These are phyloP conservation scores for Hypoxylon fragiforme DNA, from an alignment of 495 filamentous ascomycete species.

Conservation along the genomic window DNA sequence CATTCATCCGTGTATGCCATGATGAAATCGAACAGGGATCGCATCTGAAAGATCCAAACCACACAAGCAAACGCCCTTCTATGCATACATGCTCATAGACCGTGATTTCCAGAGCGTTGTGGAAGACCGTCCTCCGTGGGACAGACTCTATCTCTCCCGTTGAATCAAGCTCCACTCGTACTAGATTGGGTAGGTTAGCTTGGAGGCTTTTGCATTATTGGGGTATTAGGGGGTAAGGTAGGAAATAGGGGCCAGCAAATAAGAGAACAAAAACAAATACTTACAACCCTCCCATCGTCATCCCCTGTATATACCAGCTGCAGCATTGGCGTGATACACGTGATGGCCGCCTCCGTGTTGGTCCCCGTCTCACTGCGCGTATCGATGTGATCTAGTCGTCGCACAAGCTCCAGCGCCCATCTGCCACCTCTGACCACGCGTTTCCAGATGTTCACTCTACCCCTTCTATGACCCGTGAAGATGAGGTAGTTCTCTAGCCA, in stretches of 20 bases:
- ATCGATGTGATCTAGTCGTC: constrained; percentile 83
- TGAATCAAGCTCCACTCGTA: constrained; percentile 92
- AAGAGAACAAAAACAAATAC: too few relatives aligned
- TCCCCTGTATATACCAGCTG: constrained; percentile 90
- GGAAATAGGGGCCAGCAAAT: background rate
- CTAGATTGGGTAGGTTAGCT: constrained; percentile 48
- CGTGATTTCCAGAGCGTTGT: constrained; percentile 6
- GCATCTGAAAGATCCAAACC: too few relatives aligned
- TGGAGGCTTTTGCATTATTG: background rate
- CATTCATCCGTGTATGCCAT: too few relatives aligned
- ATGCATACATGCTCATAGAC: constrained; percentile 20
- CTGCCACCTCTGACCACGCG: constrained; percentile 50
- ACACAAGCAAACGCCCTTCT: constrained; percentile 15
- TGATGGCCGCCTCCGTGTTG: constrained; percentile 82
- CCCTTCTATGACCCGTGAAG: constrained; percentile 84
- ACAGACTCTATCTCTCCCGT: constrained; percentile 51
- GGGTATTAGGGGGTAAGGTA: background rate
- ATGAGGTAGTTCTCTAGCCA: constrained; percentile 87
- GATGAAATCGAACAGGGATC: too few relatives aligned
- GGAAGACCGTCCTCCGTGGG: constrained; percentile 1
- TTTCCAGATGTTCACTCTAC: constrained; percentile 77
- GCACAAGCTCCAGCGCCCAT: constrained; percentile 62
- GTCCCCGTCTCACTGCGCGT: constrained; percentile 68
- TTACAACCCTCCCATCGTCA: constrained; percentile 78
- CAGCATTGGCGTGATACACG: constrained; percentile 81